Base-by-base conservation (phyloP, 129 eudicot genomes). In the Ambrosia artemisiifolia region DNA sequence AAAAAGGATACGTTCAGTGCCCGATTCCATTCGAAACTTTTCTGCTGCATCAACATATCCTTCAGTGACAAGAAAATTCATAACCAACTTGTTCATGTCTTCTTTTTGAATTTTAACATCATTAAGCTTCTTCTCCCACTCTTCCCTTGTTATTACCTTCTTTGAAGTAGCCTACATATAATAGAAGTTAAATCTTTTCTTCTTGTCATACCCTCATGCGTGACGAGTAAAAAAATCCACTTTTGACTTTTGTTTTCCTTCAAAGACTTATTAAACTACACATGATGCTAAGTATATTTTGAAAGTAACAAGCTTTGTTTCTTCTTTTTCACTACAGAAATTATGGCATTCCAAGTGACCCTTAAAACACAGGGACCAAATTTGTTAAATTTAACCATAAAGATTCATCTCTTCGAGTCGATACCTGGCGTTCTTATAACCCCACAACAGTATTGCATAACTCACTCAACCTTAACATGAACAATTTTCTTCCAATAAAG, bases 11-110 rank as follows among this genome's bases (percentile, higher is more conserved):
- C 99, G 97, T 59, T 88, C 96, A 12, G 96, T 94, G 79, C 97
- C 97, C 53, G 99, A 82, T 74, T 94, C 99, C 72, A 57, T 53
- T 56, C 85, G 88, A 79, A 94, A 94, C 70, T 90, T 90, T 67
- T 94, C 97, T 34, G 97, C 97, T 49, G 89, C 99, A 50, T 94
- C 99, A 69, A 88, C 99, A 84, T 85, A 90, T 47, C 99, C 99
- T 78, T 94, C 97, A 0, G 99, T 94, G 68, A 94, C 97, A 78
- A 94, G 96, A 84, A 90, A 94, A 81, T 94, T 90, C 97, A 94
- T 94, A 35, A 94, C 97, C 87, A 94, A 71, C 67, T 83, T 94
- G 85, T 94, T 86, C 96, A 90, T 94, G 67, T 94, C 97, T 70
- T 94, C 94, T 81, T 94, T 94, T 78, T 76, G 85, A 53, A 90